Evolutionary conservation across 805 yeast genomes (phyloP).

Genomic region (Pichia rugopelliculosa): DNA sequence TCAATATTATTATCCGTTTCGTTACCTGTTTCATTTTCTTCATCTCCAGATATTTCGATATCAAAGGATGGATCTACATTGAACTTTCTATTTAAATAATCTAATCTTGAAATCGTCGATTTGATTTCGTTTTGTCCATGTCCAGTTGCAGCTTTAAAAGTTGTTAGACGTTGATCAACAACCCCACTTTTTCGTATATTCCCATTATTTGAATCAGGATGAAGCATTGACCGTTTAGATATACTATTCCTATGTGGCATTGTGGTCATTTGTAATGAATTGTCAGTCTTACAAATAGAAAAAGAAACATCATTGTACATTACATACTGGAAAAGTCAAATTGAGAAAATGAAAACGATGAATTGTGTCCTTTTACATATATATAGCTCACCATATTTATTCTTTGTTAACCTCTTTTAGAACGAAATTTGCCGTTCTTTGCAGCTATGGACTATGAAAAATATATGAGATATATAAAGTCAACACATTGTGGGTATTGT

Average conservation of each 20-base stretch:
- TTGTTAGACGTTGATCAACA: background rate
- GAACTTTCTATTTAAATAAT: slow-evolving; percentile 6
- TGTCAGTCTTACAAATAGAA: background rate
- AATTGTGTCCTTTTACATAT: too few species aligned
- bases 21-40: background rate
- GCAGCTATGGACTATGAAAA: background rate
- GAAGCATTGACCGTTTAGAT: slow-evolving; percentile 3
- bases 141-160: background rate
- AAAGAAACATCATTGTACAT: background rate
- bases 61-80: slow-evolving; percentile 6
- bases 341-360: background rate
- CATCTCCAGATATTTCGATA: slow-evolving; percentile 6
- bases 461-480: slow-evolving; percentile 27
- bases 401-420: background rate
- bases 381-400: background rate
- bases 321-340: background rate
- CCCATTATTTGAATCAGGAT: background rate
- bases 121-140: background rate
- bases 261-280: background rate
- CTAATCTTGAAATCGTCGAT: slow-evolving; percentile 1
- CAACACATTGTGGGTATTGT: slow-evolving; percentile 69
- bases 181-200: background rate
- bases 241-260: slow-evolving; percentile 5
- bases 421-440: too few species aligned
- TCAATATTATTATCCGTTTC: background rate